A percentile compares a stretch with the other conserved stretches of the same genome.
phyloP scores from a whole-genome alignment of 192 early-diverging fungal species.

The Phlyctochytrium planicorne region DNA sequence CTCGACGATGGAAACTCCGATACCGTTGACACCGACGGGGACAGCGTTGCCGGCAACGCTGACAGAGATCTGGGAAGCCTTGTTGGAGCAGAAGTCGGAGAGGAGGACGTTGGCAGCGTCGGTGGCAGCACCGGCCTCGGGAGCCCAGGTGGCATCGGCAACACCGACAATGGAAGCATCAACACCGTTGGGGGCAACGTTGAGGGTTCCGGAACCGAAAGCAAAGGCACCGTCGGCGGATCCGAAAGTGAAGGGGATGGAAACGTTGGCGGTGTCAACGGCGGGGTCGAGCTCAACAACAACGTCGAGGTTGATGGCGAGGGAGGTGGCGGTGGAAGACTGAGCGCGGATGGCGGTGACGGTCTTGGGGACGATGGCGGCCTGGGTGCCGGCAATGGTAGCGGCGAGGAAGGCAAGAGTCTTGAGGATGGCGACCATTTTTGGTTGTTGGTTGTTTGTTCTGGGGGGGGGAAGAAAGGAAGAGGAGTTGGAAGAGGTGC shows the following conservation, averaged over 20 bases:
- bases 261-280: not conserved
- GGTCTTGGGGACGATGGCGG: constrained; percentile 1
- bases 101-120: not conserved
- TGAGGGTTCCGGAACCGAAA: not conserved
- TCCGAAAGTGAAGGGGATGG: not conserved
- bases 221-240: not conserved
- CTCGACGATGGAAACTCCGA: not conserved
- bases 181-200: not conserved
- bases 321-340: not conserved
- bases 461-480: not conserved
- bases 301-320: not conserved
- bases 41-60: not conserved
- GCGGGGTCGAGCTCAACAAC: constrained; percentile 1
- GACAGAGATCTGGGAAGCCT: not conserved
- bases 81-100: not conserved
- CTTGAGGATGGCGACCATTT: not conserved
- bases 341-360: not conserved
- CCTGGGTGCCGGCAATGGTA: not conserved
- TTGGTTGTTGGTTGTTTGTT: not conserved
- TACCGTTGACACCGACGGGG: not conserved
- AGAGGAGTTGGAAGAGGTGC: not conserved
- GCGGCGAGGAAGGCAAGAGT: not conserved
- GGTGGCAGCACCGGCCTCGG: not conserved
- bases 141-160: not conserved
- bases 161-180: not conserved